These are phyloP conservation scores for Meredithiella fracta DNA, from an alignment of 2,329 filamentous ascomycete species.

Conservation along the genomic window DNA sequence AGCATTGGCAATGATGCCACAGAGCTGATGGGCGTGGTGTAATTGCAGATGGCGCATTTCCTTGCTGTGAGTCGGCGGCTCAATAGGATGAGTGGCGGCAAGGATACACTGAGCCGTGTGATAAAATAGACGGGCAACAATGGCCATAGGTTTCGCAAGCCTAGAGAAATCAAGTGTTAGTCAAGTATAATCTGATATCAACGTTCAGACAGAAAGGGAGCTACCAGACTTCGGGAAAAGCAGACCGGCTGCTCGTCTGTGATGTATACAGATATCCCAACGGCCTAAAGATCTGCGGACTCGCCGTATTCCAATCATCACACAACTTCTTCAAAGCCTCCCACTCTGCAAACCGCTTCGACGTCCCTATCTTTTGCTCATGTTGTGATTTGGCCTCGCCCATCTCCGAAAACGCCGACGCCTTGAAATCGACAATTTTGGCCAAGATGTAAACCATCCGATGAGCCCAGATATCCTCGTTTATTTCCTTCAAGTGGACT, in stretches of 20 bases:
- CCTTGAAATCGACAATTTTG: conserved; percentile 73
- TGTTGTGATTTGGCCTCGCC: conserved; percentile 28
- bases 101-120: conserved; percentile 74
- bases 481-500: not conserved
- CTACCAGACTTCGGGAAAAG: conserved; percentile 76
- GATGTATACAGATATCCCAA: conserved; percentile 59
- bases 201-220: conserved; percentile 18
- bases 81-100: conserved; percentile 59
- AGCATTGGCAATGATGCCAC: conserved; percentile 73
- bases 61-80: conserved; percentile 37
- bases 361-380: conserved; percentile 46
- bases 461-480: conserved; percentile 56
- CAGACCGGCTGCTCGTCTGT: conserved; percentile 50
- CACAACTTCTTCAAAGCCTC: conserved; percentile 62
- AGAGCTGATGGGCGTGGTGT: conserved; percentile 68
- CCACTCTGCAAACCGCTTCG: conserved; percentile 61
- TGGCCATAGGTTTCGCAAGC: conserved; percentile 67
- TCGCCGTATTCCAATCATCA: conserved; percentile 62
- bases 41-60: conserved; percentile 56
- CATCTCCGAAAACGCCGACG: conserved; percentile 19
- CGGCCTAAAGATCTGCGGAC: conserved; percentile 75
- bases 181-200: not conserved
- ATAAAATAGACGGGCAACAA: conserved; percentile 73
- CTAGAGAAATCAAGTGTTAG: conserved; percentile 23
- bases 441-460: conserved; percentile 78